Evolutionary conservation across 345 rosid genomes (phyloP).

Genomic region (Eucalyptus melliodora): DNA sequence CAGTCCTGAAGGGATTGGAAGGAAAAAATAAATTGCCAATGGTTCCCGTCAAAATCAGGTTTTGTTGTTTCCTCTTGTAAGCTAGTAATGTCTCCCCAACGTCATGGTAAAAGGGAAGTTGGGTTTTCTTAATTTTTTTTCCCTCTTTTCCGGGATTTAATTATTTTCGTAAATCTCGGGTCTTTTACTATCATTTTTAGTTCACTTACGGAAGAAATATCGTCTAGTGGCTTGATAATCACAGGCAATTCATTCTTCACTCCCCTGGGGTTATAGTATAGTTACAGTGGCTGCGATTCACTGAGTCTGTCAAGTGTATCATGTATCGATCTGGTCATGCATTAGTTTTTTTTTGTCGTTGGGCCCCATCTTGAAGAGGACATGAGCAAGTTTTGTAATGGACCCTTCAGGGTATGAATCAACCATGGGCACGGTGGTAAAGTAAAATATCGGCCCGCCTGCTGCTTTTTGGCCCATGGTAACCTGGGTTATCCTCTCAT

Average conservation of each 20-base stretch:
- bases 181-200: not conserved
- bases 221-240: not conserved
- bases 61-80: not conserved
- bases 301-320: not conserved
- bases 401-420: not conserved
- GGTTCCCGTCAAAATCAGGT: not conserved
- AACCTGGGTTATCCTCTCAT: not conserved
- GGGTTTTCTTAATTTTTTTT: not conserved
- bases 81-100: not conserved
- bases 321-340: not conserved
- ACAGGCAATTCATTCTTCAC: not conserved
- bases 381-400: not conserved
- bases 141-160: conserved; percentile 9
- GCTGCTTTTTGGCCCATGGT: not conserved
- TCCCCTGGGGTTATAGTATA: not conserved
- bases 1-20: not conserved
- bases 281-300: not conserved
- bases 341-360: not conserved
- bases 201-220: not conserved
- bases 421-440: not conserved
- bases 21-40: not conserved
- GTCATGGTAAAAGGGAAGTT: conserved; percentile 3
- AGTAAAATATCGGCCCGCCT: not conserved
- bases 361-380: not conserved
- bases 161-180: conserved; percentile 37